Conservation (phyloP, 805 yeast species). For the Jamesozyma hellenica region DNA sequence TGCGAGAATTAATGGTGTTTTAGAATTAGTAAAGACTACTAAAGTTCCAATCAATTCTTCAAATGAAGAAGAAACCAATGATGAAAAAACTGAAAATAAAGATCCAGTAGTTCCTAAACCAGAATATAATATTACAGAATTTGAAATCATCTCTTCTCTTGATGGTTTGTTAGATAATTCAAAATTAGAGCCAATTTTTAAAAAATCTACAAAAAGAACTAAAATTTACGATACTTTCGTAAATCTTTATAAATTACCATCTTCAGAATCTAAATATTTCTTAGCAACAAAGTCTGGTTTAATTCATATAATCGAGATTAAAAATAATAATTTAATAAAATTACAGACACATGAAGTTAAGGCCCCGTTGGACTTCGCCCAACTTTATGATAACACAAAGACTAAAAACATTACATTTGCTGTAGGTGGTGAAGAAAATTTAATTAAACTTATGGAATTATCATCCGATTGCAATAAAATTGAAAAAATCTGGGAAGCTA, state of each 20-base stretch:
- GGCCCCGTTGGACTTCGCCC: slow-evolving; percentile 40
- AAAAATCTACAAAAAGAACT: slow-evolving; percentile 23
- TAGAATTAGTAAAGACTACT: slow-evolving; percentile 32
- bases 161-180: slow-evolving; percentile 16
- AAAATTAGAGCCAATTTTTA: slow-evolving; percentile 15
- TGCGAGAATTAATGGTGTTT: slow-evolving; percentile 38
- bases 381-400: slow-evolving; percentile 35
- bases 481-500: slow-evolving; percentile 51
- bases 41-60: slow-evolving; percentile 10
- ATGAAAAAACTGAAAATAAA: background rate
- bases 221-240: slow-evolving; percentile 32
- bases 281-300: slow-evolving; percentile 32
- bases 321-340: slow-evolving; percentile 8
- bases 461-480: slow-evolving; percentile 18
- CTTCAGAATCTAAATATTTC: slow-evolving; percentile 16
- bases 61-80: slow-evolving; percentile 1
- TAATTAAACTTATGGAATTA: slow-evolving; percentile 24
- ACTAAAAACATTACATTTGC: slow-evolving; percentile 40
- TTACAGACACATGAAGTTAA: slow-evolving; percentile 25
- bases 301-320: slow-evolving; percentile 23
- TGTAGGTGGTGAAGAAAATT: slow-evolving; percentile 74
- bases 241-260: slow-evolving; percentile 22
- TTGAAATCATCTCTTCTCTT: slow-evolving; percentile 15
- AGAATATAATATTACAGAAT: slow-evolving; percentile 12
- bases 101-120: slow-evolving; percentile 3